Conservation (phyloP, 441 rosid species). For the Mallotus japonicus region DNA sequence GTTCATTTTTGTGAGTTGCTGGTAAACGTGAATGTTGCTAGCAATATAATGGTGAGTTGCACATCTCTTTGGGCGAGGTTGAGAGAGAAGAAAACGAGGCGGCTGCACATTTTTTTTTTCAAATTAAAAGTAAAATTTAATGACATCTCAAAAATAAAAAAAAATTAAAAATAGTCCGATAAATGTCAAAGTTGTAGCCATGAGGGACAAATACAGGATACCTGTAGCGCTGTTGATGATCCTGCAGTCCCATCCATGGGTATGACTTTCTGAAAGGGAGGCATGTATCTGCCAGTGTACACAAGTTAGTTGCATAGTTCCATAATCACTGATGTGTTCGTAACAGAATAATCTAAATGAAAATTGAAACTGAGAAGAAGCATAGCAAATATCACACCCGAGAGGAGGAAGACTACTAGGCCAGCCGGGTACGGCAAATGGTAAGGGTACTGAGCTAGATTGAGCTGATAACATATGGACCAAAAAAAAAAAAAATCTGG, state of each 20-base stretch:
- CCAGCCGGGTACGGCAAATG: conserved; percentile 59
- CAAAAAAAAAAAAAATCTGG: neutral
- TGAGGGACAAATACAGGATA: conserved; percentile 10
- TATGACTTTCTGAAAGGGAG: conserved; percentile 64
- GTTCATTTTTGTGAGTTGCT: conserved; percentile 62
- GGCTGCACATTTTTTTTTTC: conserved; percentile 43
- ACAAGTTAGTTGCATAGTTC: neutral
- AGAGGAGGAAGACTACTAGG: conserved; percentile 69
- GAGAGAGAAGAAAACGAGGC: conserved; percentile 53
- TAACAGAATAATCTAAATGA: neutral
- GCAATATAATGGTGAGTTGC: conserved; percentile 85
- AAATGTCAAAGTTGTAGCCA: neutral
- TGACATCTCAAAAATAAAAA: neutral
- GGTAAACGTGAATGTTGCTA: conserved; percentile 55
- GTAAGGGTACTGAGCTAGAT: conserved; percentile 47
- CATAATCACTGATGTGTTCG: conserved; percentile 6
- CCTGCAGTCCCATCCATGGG: conserved; percentile 56
- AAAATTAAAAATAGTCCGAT: neutral
- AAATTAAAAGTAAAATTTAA: conserved; percentile 14
- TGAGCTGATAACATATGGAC: conserved; percentile 41
- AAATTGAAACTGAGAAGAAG: conserved; percentile 1
- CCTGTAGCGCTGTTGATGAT: conserved; percentile 64
- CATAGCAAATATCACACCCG: conserved; percentile 43
- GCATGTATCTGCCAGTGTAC: conserved; percentile 53
- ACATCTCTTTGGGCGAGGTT: conserved; percentile 70